Evolutionary conservation across 2,329 filamentous ascomycete species (phyloP).

Genomic region (Ascochyta lentis): DNA sequence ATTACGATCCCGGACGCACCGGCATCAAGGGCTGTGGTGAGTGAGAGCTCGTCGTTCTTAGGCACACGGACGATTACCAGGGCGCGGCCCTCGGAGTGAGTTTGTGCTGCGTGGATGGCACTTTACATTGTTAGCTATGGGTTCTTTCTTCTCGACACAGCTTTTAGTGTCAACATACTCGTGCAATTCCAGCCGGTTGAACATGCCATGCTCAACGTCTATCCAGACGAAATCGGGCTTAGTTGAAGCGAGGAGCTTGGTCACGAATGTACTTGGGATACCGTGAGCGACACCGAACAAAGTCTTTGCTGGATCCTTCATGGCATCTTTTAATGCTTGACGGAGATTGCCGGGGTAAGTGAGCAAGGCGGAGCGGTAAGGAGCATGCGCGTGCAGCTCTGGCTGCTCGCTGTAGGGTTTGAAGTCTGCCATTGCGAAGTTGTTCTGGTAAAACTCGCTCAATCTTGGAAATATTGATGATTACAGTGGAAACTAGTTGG

Average conservation of each 20-base stretch:
- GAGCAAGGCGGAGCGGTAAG: constrained; percentile 30
- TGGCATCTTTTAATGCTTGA: constrained; percentile 31
- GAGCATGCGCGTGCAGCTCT: constrained; percentile 30
- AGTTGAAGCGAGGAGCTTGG: constrained; percentile 35
- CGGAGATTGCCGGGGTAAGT: constrained; percentile 33
- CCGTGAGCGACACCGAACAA: constrained; percentile 36
- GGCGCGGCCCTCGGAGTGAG: constrained; percentile 35
- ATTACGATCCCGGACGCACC: constrained; percentile 34
- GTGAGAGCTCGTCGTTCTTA: constrained; percentile 31
- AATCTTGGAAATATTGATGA: not conserved
- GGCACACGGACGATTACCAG: constrained; percentile 34
- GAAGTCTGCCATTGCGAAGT: constrained; percentile 22
- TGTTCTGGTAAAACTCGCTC: not conserved
- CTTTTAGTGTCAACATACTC: constrained; percentile 23
- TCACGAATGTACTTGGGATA: constrained; percentile 35
- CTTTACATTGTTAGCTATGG: constrained; percentile 13
- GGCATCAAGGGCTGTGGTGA: constrained; percentile 34
- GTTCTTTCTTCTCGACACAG: not conserved
- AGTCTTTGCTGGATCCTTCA: constrained; percentile 31
- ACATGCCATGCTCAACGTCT: constrained; percentile 40
- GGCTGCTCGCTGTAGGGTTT: constrained; percentile 34
- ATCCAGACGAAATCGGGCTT: constrained; percentile 40
- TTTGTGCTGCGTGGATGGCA: constrained; percentile 35
- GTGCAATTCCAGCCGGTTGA: constrained; percentile 31
- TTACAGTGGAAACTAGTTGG: no score